Evolutionary conservation across 2,329 filamentous ascomycete species (phyloP).

Genomic region (Alternaria gaisen): DNA sequence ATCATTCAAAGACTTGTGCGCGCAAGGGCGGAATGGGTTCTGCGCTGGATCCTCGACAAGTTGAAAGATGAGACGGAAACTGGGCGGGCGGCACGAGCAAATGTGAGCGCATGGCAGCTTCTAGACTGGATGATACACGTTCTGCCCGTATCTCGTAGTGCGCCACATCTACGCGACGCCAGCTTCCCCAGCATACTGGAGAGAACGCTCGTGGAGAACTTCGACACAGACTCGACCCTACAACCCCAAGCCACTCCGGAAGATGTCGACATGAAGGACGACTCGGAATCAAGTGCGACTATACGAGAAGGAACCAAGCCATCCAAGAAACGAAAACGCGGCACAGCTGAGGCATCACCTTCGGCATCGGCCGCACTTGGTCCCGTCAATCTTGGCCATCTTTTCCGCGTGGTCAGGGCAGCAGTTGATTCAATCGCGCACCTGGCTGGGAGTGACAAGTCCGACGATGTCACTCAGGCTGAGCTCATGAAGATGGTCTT

Average conservation of each 20-base stretch:
- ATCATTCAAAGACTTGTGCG: constrained; percentile 29
- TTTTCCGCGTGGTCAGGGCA: constrained; percentile 36
- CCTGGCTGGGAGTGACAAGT: constrained; percentile 21
- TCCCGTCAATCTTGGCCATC: constrained; percentile 19
- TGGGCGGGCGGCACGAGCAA: constrained; percentile 52
- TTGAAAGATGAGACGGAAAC: constrained; percentile 55
- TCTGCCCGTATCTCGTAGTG: constrained; percentile 74
- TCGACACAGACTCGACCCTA: constrained; percentile 23
- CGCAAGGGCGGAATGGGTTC: constrained; percentile 68
- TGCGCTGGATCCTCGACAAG: constrained; percentile 72
- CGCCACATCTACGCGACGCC: constrained; percentile 74
- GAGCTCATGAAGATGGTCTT: constrained; percentile 51
- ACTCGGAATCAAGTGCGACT: constrained; percentile 42
- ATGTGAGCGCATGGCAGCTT: constrained; percentile 64
- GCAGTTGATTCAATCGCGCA: constrained; percentile 32
- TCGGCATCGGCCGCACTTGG: constrained; percentile 27
- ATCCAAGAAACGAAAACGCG: constrained; percentile 50
- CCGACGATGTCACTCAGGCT: constrained; percentile 33
- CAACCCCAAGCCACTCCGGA: constrained; percentile 12
- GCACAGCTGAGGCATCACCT: constrained; percentile 26
- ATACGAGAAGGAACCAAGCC: constrained; percentile 33
- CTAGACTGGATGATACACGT: constrained; percentile 67
- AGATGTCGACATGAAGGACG: constrained; percentile 23
- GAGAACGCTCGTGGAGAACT: constrained; percentile 68
- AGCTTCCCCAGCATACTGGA: constrained; percentile 73